phyloP scores from a whole-genome alignment of 139 green algal species.

The Tetradesmus lagerheimii region DNA sequence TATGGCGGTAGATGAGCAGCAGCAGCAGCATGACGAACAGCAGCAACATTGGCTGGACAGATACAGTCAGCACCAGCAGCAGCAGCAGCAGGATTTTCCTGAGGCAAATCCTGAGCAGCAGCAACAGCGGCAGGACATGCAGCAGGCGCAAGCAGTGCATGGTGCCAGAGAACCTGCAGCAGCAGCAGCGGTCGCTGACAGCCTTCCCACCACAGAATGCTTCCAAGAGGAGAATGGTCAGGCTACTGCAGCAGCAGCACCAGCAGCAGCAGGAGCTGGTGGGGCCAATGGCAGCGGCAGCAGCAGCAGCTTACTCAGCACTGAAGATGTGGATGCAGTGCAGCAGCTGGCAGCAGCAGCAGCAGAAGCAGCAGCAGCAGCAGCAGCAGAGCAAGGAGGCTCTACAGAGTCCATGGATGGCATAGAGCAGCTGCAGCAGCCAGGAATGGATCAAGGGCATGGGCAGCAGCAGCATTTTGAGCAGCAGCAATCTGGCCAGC shows the following conservation, averaged over 20 bases:
- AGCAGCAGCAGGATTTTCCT: neutral
- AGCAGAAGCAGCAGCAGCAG: neutral
- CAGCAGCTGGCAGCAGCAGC: neutral
- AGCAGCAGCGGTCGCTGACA: slow-evolving; percentile 15
- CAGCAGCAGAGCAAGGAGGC: neutral
- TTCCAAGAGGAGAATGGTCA: neutral
- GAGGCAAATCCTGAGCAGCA: neutral
- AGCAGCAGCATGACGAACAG: neutral
- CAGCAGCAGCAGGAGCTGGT: neutral
- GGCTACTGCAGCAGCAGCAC: neutral
- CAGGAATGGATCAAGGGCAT: neutral
- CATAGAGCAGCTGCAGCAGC: slow-evolving; percentile 9
- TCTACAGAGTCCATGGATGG: neutral
- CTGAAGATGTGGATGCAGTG: neutral
- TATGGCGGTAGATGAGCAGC: neutral
- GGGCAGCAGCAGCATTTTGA: neutral
- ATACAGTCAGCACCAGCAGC: neutral
- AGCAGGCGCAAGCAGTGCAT: neutral
- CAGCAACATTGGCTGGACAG: neutral
- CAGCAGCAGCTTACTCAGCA: neutral
- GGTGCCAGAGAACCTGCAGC: neutral
- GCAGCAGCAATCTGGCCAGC: slow-evolving; percentile 9
- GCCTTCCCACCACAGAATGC: neutral
- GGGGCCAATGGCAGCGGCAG: neutral
- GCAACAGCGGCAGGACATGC: neutral